phyloP scores from a whole-genome alignment of 2,329 filamentous ascomycete genomes.

The Sporothrix euskadiensis region DNA sequence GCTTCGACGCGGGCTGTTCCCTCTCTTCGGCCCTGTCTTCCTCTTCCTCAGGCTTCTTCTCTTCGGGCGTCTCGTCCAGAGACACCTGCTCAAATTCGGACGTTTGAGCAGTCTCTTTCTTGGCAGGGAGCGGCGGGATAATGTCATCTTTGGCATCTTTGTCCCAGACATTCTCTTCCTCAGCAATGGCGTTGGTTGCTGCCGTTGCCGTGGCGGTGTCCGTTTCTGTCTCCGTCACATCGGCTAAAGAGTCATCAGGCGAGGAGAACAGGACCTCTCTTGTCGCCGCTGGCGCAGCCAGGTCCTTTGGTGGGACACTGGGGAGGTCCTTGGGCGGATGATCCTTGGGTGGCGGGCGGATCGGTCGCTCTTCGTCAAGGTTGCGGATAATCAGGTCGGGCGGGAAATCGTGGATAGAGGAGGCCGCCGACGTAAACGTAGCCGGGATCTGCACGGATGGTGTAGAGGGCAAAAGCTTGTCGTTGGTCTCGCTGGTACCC shows the following conservation, averaged over 20 bases:
- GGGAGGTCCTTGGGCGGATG: neutral
- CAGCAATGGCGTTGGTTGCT: neutral
- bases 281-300: neutral
- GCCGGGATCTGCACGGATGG: conserved; percentile 3
- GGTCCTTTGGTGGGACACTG: neutral
- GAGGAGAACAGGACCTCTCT: conserved; percentile 5
- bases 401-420: conserved; percentile 23
- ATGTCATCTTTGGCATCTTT: neutral
- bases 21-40: neutral
- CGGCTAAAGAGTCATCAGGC: neutral
- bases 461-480: conserved; percentile 14
- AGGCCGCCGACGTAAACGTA: neutral
- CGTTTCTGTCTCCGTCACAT: neutral
- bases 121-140: neutral
- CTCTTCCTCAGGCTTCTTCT: neutral
- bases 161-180: neutral
- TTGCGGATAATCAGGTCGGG: conserved; percentile 30
- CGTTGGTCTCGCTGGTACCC: conserved; percentile 26
- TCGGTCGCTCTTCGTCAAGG: conserved; percentile 29
- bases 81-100: neutral
- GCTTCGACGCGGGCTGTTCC: neutral
- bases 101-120: neutral
- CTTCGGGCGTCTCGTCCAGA: neutral
- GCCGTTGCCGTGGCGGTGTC: neutral
- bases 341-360: conserved; percentile 2